Percentiles rank a stretch among this genome's conserved stretches.
These are phyloP conservation scores for Physcomitrellopsis africana DNA, from an alignment of 225 moss, liverwort and hornwort species.

Conservation along the genomic window DNA sequence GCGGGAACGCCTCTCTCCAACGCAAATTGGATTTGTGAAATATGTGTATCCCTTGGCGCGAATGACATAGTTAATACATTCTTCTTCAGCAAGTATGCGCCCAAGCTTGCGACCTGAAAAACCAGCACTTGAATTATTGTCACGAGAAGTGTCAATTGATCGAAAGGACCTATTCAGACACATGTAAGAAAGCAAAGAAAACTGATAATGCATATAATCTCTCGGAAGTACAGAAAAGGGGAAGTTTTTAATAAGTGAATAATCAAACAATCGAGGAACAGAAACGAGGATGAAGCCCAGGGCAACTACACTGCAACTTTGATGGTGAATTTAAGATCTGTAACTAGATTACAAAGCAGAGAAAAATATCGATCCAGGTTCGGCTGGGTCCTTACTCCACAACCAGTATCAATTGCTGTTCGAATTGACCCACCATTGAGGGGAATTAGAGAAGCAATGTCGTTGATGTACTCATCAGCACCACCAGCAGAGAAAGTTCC, in stretches of 20 bases:
- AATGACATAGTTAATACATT: conserved; percentile 63
- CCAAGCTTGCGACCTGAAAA: conserved; percentile 67
- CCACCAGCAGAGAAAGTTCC: conserved; percentile 70
- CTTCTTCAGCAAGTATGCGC: conserved; percentile 56
- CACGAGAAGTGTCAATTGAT: conserved; percentile 16
- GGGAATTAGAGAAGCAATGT: conserved; percentile 60
- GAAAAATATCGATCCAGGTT: neutral
- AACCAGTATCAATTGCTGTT: conserved; percentile 67
- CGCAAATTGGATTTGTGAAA: conserved; percentile 68
- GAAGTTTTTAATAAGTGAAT: too few relatives aligned
- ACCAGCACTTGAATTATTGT: neutral
- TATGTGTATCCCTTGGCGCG: conserved; percentile 67
- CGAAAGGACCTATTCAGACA: neutral
- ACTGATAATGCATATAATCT: neutral
- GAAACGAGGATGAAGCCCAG: too few relatives aligned
- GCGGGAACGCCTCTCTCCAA: conserved; percentile 67
- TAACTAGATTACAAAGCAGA: too few relatives aligned
- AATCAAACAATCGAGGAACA: too few relatives aligned
- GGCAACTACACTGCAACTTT: neutral
- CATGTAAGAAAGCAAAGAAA: neutral
- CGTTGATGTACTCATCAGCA: conserved; percentile 65
- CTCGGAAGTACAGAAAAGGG: too few relatives aligned
- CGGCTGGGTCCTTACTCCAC: conserved; percentile 50
- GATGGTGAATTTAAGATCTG: too few relatives aligned
- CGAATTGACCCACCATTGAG: conserved; percentile 60